A percentile compares a stretch with the other conserved stretches of the same genome.
phyloP scores from a whole-genome alignment of 495 filamentous ascomycete genomes.

The Penicillium cinerascens region DNA sequence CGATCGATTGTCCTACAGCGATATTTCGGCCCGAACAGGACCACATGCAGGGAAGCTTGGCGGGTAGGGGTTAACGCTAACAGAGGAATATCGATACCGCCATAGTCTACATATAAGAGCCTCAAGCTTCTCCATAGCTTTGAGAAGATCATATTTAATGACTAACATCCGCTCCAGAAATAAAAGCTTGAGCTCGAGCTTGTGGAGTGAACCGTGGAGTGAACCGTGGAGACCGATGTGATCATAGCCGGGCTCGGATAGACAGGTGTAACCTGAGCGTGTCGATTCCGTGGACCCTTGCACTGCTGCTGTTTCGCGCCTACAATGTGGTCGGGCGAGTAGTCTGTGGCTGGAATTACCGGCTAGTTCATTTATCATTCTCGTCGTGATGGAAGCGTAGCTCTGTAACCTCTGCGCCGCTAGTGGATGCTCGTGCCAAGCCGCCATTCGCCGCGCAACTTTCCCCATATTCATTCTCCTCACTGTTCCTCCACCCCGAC shows the following conservation, averaged over 20 bases:
- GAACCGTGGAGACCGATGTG: neutral
- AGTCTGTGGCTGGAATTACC: constrained; percentile 2
- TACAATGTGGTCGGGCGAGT: neutral
- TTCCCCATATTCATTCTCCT: constrained; percentile 37
- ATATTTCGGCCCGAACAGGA: constrained; percentile 8
- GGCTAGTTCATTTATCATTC: constrained; percentile 1
- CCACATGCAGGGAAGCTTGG: neutral
- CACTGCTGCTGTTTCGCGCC: neutral
- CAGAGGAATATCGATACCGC: neutral
- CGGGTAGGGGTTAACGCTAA: neutral
- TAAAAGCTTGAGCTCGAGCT: neutral
- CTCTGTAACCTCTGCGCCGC: constrained; percentile 15
- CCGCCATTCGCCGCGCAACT: constrained; percentile 29
- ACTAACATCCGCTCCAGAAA: neutral
- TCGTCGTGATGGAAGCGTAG: neutral
- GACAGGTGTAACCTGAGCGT: constrained; percentile 11
- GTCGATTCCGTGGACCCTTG: constrained; percentile 1
- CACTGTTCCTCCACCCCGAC: constrained; percentile 13
- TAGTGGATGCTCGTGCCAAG: constrained; percentile 32
- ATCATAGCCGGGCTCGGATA: constrained; percentile 8
- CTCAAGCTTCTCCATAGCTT: neutral
- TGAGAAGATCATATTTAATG: neutral
- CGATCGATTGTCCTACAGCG: constrained; percentile 6
- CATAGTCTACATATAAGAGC: neutral
- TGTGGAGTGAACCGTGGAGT: neutral